Percentiles rank a stretch among this genome's conserved stretches.
These are phyloP conservation scores for Penicillium sp. DNA, from an alignment of 2,329 filamentous ascomycete species.

Conservation along the genomic window DNA sequence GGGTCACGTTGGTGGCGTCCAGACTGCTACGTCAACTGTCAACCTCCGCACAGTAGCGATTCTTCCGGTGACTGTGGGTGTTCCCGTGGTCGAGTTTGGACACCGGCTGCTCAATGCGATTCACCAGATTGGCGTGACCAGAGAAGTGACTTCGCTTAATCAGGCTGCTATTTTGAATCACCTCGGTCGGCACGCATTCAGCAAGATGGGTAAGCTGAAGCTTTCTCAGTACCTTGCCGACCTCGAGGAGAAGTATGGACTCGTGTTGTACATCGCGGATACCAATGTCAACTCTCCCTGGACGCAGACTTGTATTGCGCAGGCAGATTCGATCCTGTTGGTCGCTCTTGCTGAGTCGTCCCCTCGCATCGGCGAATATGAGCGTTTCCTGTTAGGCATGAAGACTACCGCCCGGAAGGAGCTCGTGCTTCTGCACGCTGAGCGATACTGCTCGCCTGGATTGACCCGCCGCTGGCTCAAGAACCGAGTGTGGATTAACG, in stretches of 20 bases:
- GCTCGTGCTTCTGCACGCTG: slow-evolving; percentile 84
- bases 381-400: slow-evolving; percentile 93
- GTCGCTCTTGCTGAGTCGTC: slow-evolving; percentile 91
- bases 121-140: slow-evolving; percentile 84
- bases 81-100: slow-evolving; percentile 95
- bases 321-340: slow-evolving; percentile 93
- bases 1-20: slow-evolving; percentile 58
- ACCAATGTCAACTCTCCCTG: slow-evolving; percentile 96
- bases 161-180: slow-evolving; percentile 94
- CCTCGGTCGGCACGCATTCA: slow-evolving; percentile 93
- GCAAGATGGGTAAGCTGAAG: slow-evolving; percentile 95
- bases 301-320: slow-evolving; percentile 97
- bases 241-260: slow-evolving; percentile 93
- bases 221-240: slow-evolving; percentile 95
- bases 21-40: slow-evolving; percentile 75
- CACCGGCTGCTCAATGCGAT: slow-evolving; percentile 85
- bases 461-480: slow-evolving; percentile 87
- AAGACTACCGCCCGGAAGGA: slow-evolving; percentile 96
- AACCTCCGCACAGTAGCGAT: slow-evolving; percentile 94
- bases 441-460: slow-evolving; percentile 84
- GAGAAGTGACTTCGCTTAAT: slow-evolving; percentile 89
- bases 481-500: slow-evolving; percentile 97
- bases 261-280: slow-evolving; percentile 94
- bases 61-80: slow-evolving; percentile 85
- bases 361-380: slow-evolving; percentile 91